Evolutionary conservation across 1,284 basidiomycete species (phyloP).

Genomic region (Irpex sp.): DNA sequence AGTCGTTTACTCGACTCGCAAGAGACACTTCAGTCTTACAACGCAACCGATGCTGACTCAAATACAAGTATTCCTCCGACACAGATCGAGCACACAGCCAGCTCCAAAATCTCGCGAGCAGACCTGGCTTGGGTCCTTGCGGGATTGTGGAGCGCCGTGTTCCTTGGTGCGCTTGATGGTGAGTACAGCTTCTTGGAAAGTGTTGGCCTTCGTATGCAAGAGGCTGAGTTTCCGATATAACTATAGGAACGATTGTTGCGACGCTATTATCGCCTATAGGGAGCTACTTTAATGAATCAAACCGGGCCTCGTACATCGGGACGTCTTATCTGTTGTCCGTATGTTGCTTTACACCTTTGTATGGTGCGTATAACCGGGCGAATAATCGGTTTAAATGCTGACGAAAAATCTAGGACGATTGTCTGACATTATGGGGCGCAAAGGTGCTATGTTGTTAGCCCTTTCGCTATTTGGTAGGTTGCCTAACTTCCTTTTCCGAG

Average conservation of each 20-base stretch:
- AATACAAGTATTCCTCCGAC: conserved; percentile 12
- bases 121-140: conserved; percentile 68
- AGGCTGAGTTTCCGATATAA: no score
- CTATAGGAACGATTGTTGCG: conserved; percentile 69
- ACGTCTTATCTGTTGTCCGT: conserved; percentile 85
- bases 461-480: conserved; percentile 71
- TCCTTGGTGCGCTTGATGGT: conserved; percentile 82
- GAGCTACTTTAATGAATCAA: conserved; percentile 73
- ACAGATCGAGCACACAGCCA: conserved; percentile 15
- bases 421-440: conserved; percentile 84
- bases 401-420: conserved; percentile 58
- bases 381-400: background rate
- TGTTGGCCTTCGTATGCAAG: no score
- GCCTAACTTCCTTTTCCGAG: background rate
- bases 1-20: conserved; percentile 8
- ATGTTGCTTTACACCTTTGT: conserved; percentile 88
- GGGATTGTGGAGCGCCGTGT: conserved; percentile 75
- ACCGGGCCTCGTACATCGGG: conserved; percentile 83
- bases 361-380: conserved; percentile 47
- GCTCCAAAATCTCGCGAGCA: conserved; percentile 44
- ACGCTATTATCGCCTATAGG: conserved; percentile 78
- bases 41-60: conserved; percentile 2
- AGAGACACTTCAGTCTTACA: conserved; percentile 9
- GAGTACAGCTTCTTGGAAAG: conserved; percentile 18
- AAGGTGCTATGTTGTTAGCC: conserved; percentile 80